These are phyloP conservation scores for Austroboletus niveus DNA, from an alignment of 1,284 basidiomycete genomes.

Conservation along the genomic window DNA sequence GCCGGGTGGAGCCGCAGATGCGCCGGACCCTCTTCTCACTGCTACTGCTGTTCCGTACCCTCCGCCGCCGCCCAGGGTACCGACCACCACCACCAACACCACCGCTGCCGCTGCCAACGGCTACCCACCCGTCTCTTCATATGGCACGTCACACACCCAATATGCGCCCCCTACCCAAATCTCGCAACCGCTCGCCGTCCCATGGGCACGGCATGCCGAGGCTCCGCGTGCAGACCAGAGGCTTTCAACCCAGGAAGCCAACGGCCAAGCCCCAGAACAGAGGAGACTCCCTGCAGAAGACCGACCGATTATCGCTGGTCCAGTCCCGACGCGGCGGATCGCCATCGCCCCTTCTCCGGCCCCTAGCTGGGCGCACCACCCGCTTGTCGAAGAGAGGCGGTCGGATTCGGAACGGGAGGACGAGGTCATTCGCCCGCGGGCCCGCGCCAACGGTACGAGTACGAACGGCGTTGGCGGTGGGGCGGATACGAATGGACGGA, in stretches of 20 bases:
- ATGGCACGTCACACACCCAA: conserved; percentile 14
- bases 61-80: conserved; percentile 24
- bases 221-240: conserved; percentile 23
- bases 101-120: conserved; percentile 8
- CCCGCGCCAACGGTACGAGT: conserved; percentile 10
- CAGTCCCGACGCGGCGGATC: conserved; percentile 5
- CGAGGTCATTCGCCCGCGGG: conserved; percentile 4
- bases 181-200: conserved; percentile 15
- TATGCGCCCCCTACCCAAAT: conserved; percentile 9
- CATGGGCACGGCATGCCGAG: conserved; percentile 24
- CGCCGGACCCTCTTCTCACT: conserved; percentile 16
- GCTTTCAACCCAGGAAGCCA: conserved; percentile 12
- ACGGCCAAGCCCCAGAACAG: conserved; percentile 13
- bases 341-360: conserved; percentile 20
- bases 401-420: conserved; percentile 33
- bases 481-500: conserved; percentile 4
- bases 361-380: conserved; percentile 31
- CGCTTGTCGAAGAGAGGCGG: conserved; percentile 28
- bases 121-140: conserved; percentile 8
- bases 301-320: conserved; percentile 9
- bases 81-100: background rate
- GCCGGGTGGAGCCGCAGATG: conserved; percentile 21
- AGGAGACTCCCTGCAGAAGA: conserved; percentile 10
- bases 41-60: conserved; percentile 26
- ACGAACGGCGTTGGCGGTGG: conserved; percentile 2